Percentiles rank a stretch among this genome's conserved stretches.
These are phyloP conservation scores for Colletotrichum camelliae DNA, from an alignment of 2,329 filamentous ascomycete genomes.

Conservation along the genomic window DNA sequence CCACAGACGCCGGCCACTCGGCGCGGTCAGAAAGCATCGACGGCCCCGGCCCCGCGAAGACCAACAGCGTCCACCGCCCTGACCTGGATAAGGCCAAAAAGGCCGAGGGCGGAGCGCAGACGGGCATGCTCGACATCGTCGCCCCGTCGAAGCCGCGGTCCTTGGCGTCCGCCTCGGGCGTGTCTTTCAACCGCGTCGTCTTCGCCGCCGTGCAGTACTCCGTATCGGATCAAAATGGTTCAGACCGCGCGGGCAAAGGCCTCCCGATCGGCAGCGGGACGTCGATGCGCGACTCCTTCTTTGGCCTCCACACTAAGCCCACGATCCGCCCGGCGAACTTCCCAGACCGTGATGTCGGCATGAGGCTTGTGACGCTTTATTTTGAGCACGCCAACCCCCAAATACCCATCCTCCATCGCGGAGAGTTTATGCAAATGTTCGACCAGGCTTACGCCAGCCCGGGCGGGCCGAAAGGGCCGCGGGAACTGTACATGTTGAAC, in stretches of 20 bases:
- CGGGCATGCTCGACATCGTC: constrained; percentile 76
- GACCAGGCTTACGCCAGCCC: constrained; percentile 79
- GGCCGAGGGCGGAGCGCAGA: constrained; percentile 28
- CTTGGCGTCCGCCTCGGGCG: constrained; percentile 84
- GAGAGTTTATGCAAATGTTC: constrained; percentile 89
- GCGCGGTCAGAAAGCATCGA: constrained; percentile 37
- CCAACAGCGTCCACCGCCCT: constrained; percentile 38
- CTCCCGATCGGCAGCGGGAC: constrained; percentile 62
- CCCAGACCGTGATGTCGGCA: constrained; percentile 76
- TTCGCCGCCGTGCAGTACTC: constrained; percentile 88
- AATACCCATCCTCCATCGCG: constrained; percentile 88
- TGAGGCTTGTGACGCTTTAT: constrained; percentile 79
- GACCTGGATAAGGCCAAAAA: constrained; percentile 36
- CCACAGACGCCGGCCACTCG: constrained; percentile 37
- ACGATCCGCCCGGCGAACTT: constrained; percentile 87
- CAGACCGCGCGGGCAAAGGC: constrained; percentile 45
- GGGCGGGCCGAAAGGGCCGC: constrained; percentile 69
- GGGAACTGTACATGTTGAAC: constrained; percentile 92
- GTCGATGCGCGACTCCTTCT: constrained; percentile 94
- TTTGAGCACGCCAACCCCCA: constrained; percentile 97
- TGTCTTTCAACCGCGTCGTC: constrained; percentile 93
- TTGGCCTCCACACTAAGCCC: constrained; percentile 91
- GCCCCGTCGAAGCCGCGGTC: constrained; percentile 81
- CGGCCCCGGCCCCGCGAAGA: constrained; percentile 36
- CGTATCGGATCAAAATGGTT: constrained; percentile 67